Evolutionary conservation across 2,329 filamentous ascomycete genomes (phyloP).

Genomic region (Hypoxylon sp.): DNA sequence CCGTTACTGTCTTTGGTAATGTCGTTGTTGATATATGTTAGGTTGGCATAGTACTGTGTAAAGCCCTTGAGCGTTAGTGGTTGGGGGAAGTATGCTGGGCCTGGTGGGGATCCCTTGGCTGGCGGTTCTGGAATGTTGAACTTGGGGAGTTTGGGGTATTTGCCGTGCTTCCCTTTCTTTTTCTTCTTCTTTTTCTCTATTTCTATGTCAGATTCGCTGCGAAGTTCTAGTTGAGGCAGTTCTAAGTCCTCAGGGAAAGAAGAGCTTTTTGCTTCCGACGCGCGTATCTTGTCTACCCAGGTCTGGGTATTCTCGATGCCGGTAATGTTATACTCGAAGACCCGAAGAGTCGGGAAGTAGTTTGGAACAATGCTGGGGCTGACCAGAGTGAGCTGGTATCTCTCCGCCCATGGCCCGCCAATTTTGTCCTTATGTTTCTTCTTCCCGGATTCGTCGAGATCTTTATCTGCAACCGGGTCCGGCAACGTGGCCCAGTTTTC

Average conservation of each 20-base stretch:
- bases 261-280: constrained; percentile 3
- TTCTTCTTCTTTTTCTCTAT: constrained; percentile 60
- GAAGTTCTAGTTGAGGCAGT: constrained; percentile 42
- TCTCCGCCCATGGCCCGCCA: constrained; percentile 85
- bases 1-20: constrained; percentile 57
- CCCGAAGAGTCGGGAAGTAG: constrained; percentile 88
- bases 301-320: constrained; percentile 73
- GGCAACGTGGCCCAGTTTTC: constrained; percentile 84
- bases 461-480: constrained; percentile 57
- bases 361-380: constrained; percentile 92
- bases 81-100: constrained; percentile 91
- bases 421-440: constrained; percentile 74
- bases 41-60: constrained; percentile 92
- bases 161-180: constrained; percentile 63
- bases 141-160: constrained; percentile 71
- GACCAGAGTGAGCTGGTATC: constrained; percentile 85
- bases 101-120: constrained; percentile 79
- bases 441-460: constrained; percentile 54
- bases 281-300: constrained; percentile 57
- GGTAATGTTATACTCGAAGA: constrained; percentile 94
- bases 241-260: constrained; percentile 16
- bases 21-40: constrained; percentile 90
- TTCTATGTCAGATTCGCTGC: constrained; percentile 50
- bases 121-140: constrained; percentile 79
- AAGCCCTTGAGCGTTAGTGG: constrained; percentile 83